Conservation (phyloP, 352 stramenopile genomes). For the Phytophthora nicotianae region DNA sequence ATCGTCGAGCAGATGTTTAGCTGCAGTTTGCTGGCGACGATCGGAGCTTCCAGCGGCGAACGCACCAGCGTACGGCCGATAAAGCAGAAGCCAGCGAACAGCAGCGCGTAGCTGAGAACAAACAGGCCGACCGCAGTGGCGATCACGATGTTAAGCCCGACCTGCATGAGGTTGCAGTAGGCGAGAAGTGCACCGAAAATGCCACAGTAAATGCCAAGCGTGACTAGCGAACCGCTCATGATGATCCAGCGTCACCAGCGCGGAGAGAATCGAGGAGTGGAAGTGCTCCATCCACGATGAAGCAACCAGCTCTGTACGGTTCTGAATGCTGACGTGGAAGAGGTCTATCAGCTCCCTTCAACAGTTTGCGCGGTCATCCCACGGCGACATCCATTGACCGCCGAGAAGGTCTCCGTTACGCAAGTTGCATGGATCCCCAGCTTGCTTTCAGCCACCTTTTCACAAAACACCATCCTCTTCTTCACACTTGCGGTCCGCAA, state of each 20-base stretch:
- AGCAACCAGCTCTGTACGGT: slow-evolving; percentile 4
- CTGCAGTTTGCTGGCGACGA: slow-evolving; percentile 27
- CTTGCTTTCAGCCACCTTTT: neutral
- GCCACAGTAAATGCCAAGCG: slow-evolving; percentile 22
- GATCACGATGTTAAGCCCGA: slow-evolving; percentile 18
- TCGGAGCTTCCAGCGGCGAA: slow-evolving; percentile 20
- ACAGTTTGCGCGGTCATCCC: slow-evolving; percentile 5
- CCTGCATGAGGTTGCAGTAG: slow-evolving; percentile 26
- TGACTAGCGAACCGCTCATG: slow-evolving; percentile 25
- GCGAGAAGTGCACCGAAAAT: slow-evolving; percentile 22
- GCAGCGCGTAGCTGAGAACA: slow-evolving; percentile 12
- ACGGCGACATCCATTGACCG: slow-evolving; percentile 9
- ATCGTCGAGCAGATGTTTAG: slow-evolving; percentile 26
- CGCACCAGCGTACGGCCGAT: slow-evolving; percentile 26
- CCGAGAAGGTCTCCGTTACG: slow-evolving; percentile 8
- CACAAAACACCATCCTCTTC: no score
- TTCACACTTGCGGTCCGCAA: no score
- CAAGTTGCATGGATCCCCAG: neutral
- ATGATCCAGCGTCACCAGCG: neutral
- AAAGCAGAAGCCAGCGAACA: slow-evolving; percentile 28
- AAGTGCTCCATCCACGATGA: slow-evolving; percentile 1
- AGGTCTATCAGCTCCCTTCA: slow-evolving; percentile 14
- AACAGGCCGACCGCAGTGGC: neutral
- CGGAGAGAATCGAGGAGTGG: slow-evolving; percentile 20
- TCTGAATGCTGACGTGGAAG: slow-evolving; percentile 20